These are phyloP conservation scores for Curvularia verruculosa DNA, from an alignment of 2,329 filamentous ascomycete species.

Conservation along the genomic window DNA sequence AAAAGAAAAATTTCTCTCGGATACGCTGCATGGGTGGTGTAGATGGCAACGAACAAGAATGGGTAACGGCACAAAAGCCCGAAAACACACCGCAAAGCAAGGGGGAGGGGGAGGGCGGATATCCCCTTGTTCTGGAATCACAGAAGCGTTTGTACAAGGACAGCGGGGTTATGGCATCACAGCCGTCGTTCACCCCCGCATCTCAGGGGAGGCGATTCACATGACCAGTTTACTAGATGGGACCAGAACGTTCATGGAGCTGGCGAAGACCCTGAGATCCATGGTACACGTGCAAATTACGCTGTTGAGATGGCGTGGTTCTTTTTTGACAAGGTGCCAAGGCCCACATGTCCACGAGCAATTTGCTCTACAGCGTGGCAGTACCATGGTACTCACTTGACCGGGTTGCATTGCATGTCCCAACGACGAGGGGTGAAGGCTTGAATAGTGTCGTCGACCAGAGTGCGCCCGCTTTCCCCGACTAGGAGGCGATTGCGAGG, in stretches of 20 bases:
- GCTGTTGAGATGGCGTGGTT: conserved; percentile 10
- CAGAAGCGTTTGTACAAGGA: not conserved
- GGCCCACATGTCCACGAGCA: conserved; percentile 9
- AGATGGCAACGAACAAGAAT: not conserved
- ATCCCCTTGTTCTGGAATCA: not conserved
- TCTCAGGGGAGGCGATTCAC: not conserved
- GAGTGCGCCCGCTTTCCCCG: not conserved
- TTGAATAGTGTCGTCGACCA: not conserved
- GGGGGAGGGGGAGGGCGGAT: not conserved
- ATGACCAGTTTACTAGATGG: not conserved
- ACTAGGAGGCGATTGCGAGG: not conserved
- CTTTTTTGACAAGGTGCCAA: conserved; percentile 14
- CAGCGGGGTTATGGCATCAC: not conserved
- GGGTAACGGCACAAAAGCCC: not conserved
- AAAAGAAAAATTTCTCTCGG: too few relatives aligned
- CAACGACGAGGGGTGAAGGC: not conserved
- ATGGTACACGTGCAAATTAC: conserved; percentile 9
- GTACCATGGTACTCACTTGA: conserved; percentile 10
- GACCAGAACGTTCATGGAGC: not conserved
- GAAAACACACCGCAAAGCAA: not conserved
- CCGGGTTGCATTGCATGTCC: not conserved
- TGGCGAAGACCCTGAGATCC: conserved; percentile 13
- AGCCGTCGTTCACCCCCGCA: not conserved
- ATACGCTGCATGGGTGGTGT: not conserved
- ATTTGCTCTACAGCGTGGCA: not conserved